Percentiles rank a stretch among this genome's conserved stretches.
Evolutionary conservation across 805 yeast genomes (phyloP).

Genomic region (Scheffersomyces spartinae): DNA sequence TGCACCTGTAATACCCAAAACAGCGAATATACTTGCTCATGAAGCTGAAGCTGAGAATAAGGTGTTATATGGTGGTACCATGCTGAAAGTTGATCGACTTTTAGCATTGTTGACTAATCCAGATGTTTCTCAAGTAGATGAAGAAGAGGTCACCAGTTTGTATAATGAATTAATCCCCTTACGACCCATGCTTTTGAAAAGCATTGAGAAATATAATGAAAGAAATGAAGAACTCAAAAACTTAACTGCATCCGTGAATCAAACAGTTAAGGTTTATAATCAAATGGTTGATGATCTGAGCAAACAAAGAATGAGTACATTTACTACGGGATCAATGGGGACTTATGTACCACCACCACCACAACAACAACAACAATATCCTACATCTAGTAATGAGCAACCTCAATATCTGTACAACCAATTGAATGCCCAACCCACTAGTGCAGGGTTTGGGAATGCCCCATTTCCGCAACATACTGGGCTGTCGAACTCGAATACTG

Average conservation of each 20-base stretch:
- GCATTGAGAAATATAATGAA: conserved; percentile 67
- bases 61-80: conserved; percentile 38
- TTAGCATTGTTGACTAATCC: conserved; percentile 40
- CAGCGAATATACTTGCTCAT: conserved; percentile 43
- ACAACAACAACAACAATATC: no score
- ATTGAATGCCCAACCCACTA: conserved; percentile 21
- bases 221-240: conserved; percentile 82
- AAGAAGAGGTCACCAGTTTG: conserved; percentile 56
- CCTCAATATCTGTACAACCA: conserved; percentile 1
- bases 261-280: no score
- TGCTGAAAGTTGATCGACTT: conserved; percentile 56
- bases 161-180: conserved; percentile 65
- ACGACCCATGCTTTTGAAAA: conserved; percentile 61
- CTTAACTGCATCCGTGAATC: no score
- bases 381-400: conserved; percentile 1
- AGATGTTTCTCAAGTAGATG: conserved; percentile 23
- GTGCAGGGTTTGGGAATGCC: conserved; percentile 29
- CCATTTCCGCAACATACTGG: background rate
- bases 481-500: background rate
- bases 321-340: background rate
- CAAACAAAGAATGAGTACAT: conserved; percentile 9
- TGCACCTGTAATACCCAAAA: conserved; percentile 57
- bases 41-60: conserved; percentile 40
- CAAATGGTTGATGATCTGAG: no score
- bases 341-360: conserved; percentile 2